Base-by-base conservation (phyloP, 768 basidiomycete genomes). In the Mycena chlorophos region DNA sequence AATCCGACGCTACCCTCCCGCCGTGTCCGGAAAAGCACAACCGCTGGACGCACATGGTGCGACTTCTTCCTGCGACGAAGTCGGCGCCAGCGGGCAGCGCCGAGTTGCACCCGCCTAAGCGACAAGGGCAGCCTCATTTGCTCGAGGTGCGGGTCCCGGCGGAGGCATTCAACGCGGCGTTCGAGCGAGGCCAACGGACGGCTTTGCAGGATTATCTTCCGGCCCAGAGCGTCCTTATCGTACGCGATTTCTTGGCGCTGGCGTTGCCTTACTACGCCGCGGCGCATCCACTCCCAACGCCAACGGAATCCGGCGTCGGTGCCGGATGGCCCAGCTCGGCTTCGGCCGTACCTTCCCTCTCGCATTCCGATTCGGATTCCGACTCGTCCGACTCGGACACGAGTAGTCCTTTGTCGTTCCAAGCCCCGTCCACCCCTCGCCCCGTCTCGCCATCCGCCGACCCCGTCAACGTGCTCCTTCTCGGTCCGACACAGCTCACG, bases 1-100 rank as follows among this genome's bases (percentile, higher is more conserved):
- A 58, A 16, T 48, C 63, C 22, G 28, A 54, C 19, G 67, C 58
- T 2, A 63, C 63, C 43, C 57, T 68, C 42, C 68, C 66, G 16
- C 72, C 73, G 39, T 76, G 76, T 58, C 75, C 65, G 6, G 13
- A 6, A 6, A 19, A 20, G 12, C 31, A 17, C 8, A 8, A 8
- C 31, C 10, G 17, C 31, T 40, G 39, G 39, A 40, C 39, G 19
- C 39, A 40, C 19, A 19, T 40, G 12, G 39, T 40, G 12, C 39
- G 39, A 6, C 39, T 40, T 6, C 39, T 40, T 19, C 39, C 39
- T 19, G 19, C 12, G 12, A 20, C 39, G 19, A 40, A 20, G 19
- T 10, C 39, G 12, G 12, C 5, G 6, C 39, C 39, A 13, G 39
- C 20, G 12, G 39, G 39, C 39, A 12, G 19, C 19, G 39, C 39